Conservation (phyloP, 805 yeast genomes). For the Pichia scutulata region DNA sequence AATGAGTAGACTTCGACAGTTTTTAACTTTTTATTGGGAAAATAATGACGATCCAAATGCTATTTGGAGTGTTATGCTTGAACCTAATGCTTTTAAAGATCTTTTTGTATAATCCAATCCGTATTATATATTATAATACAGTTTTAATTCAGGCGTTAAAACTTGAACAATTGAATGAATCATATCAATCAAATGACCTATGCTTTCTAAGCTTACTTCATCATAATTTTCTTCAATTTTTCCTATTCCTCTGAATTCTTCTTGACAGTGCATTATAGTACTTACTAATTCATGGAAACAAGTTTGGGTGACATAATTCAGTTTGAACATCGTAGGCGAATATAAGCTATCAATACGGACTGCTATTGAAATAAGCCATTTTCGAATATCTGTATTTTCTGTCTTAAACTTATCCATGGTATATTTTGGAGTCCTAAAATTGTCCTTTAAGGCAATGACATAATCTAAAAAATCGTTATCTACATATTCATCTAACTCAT, state of each 20-base stretch:
- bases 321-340: background rate
- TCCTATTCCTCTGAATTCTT: background rate
- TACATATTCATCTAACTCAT: background rate
- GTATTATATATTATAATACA: background rate
- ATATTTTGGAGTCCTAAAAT: background rate
- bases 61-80: background rate
- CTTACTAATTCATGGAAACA: background rate
- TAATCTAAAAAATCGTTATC: background rate
- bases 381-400: background rate
- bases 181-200: background rate
- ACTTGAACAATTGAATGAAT: background rate
- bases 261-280: background rate
- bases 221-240: background rate
- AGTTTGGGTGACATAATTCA: background rate
- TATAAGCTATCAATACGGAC: background rate
- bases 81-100: background rate
- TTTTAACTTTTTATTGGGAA: conserved; percentile 13
- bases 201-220: background rate
- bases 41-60: background rate
- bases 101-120: background rate
- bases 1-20: conserved; percentile 3
- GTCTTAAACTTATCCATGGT: background rate
- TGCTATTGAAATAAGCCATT: background rate
- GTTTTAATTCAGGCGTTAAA: background rate
- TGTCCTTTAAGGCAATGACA: background rate